Base-by-base conservation (phyloP, 345 rosid genomes). In the Rhizophora apiculata region DNA sequence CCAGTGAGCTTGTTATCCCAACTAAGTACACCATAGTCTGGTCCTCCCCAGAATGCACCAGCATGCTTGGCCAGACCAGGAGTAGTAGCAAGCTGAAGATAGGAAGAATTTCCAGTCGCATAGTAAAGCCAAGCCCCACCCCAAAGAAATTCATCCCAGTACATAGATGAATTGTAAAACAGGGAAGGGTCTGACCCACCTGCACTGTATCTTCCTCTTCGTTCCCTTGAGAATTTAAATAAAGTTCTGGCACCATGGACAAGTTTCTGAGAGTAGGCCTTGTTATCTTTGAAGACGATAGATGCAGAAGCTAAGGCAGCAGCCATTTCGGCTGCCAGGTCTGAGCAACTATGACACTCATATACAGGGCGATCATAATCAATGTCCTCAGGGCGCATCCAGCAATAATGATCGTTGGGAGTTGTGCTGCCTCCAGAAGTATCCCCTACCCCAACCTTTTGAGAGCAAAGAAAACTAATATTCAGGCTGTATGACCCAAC, bases 1-100 rank as follows among this genome's bases (percentile, higher is more conserved):
- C 95, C 99, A 11, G 98, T 72, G 72, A 92, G 99, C 83, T 96
- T 96, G 82, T 96, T 96, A 80, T 96, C 99, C 99, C 99, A 96
- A 80, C 91, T 90, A 82, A 90, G 86, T 0, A 96, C 97, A 63
- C 95, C 96, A 75, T 86, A 87, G 76, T 82, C 89, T 4, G 92
- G 88, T 24, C 89, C 96, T 69, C 97, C 96, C 96, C 90, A 84
- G 78, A 92, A 96, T 65, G 91, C 88, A 71, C 98, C 98, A 51
- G 99, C 99, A 80, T 90, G 98, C 75, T 46, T 92, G 4, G 96
- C 96, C 65, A 96, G 63, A 68, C 77, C 84, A 19, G 93, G 86
- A 75, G 80, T 66, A 5, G 99, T 92, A 75, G 89, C 91, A 22
- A 92, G 85, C 29, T 85, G 83, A 68, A 96, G 90, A 70, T 92